Evolutionary conservation across 1,284 basidiomycete genomes (phyloP).

Genomic region (Trichosporon inkin): DNA sequence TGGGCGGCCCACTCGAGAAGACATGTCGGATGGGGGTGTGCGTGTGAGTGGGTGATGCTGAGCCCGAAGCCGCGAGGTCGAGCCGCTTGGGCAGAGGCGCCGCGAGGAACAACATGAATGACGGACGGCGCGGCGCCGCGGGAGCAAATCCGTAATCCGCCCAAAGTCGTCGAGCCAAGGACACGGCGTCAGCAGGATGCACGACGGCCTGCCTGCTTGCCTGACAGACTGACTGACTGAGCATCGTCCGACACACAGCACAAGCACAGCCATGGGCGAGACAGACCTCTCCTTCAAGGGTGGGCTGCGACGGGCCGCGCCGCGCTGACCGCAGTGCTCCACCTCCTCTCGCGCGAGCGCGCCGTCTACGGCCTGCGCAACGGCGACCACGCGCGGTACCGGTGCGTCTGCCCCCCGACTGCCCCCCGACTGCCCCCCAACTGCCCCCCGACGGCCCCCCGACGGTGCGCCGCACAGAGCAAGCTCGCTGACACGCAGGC

Average conservation of each 20-base stretch:
- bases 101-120: conserved; percentile 5
- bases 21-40: conserved; percentile 15
- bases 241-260: not conserved
- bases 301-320: too few species aligned
- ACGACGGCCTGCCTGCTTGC: not conserved
- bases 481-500: conserved; percentile 55
- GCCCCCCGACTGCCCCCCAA: too few species aligned
- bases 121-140: not conserved
- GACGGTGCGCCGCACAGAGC: too few species aligned
- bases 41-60: not conserved
- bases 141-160: not conserved
- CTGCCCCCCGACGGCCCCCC: not conserved
- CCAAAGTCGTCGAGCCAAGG: not conserved
- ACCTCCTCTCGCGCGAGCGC: conserved; percentile 67
- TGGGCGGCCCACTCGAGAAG: conserved; percentile 20
- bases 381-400: conserved; percentile 78
- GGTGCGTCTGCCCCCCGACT: conserved; percentile 53
- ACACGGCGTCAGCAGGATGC: not conserved
- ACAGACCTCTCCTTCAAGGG: conserved; percentile 40
- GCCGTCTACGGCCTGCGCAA: conserved; percentile 86
- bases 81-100: too few species aligned
- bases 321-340: conserved; percentile 45
- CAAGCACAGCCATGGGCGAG: too few species aligned
- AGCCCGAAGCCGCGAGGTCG: too few species aligned
- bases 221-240: too few species aligned